Evolutionary conservation across 495 filamentous ascomycete genomes (phyloP), one percentile per base, ranked within the genome.

Genomic region (Aspergillus haitiensis): DNA sequence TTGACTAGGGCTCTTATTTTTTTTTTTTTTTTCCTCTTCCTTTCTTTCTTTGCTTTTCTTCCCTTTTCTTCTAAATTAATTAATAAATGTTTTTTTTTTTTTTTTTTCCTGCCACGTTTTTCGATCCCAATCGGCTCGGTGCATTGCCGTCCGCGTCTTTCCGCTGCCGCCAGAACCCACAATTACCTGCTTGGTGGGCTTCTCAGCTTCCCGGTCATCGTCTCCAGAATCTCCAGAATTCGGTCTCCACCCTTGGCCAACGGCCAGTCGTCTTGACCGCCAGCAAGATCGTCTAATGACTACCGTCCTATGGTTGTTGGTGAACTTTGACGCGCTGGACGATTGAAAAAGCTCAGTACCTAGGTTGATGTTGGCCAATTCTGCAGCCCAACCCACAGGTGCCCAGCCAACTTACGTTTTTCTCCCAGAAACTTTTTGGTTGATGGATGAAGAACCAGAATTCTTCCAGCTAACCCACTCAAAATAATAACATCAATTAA

Each of bases 101-200:
- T 52, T 63, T 62, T 50, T 49, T 48, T 52, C 47, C 62, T 70
- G 72, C 74, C 74, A 76, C 74, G 74, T 76, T 76, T 70, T 75
- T 73, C 46, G 64, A 67, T 67, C 63, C 70, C 67, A 70, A 70
- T 72, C 70, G 73, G 71, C 67, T 58, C 63, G 59, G 52, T 74
- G 71, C 73, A 74, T 74, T 75, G 64, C 70, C 70, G 73, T 73
- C 71, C 72, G 72, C 68, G 61, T 72, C 68, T 72, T 73, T 75
- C 73, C 72, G 73, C 67, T 69, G 64, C 67, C 65, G 65, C 71
- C 61, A 69, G 50, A 66, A 68, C 56, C 66, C 66, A 64, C 60
- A 48, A 54, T 47, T 55, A 67, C 56, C 53, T 56, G 58, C 52
- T 55, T 59, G 59, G 44, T 52, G 55, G 56, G 51, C 54, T 61